A percentile compares a stretch with the other conserved stretches of the same genome.
Conservation (phyloP, 139 green algal species). For the Chlamydomonas applanata region DNA sequence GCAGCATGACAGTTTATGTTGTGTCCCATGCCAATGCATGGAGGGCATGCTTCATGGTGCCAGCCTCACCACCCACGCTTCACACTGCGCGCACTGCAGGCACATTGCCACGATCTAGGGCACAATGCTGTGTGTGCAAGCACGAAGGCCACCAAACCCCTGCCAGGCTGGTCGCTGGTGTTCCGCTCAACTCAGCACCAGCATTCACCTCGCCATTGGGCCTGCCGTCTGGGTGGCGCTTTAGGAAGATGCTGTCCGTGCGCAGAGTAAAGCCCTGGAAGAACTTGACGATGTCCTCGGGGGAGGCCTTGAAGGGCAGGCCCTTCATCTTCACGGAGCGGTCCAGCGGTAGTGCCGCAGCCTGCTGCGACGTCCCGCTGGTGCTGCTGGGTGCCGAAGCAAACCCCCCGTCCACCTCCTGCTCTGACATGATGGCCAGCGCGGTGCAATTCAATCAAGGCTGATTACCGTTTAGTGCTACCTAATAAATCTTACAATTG, state of each 20-base stretch:
- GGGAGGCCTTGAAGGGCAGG: neutral
- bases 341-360: conserved; percentile 1
- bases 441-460: no score
- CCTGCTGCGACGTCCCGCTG: neutral
- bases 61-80: neutral
- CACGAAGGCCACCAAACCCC: neutral
- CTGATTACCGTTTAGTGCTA: no score
- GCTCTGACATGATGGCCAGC: no score
- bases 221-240: conserved; percentile 51
- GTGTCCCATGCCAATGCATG: neutral
- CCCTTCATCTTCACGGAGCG: conserved; percentile 20
- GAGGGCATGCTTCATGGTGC: neutral
- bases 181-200: neutral
- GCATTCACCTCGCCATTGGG: conserved; percentile 61
- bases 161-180: neutral
- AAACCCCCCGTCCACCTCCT: no score
- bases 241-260: conserved; percentile 41
- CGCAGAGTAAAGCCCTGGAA: conserved; percentile 45
- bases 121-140: neutral
- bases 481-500: no score
- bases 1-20: no score
- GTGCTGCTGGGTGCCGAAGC: no score
- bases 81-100: neutral
- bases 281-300: conserved; percentile 66
- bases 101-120: neutral